A percentile compares a stretch with the other conserved stretches of the same genome.
Evolutionary conservation across 2,329 filamentous ascomycete species (phyloP).

Genomic region (Venturiaceae sp.): DNA sequence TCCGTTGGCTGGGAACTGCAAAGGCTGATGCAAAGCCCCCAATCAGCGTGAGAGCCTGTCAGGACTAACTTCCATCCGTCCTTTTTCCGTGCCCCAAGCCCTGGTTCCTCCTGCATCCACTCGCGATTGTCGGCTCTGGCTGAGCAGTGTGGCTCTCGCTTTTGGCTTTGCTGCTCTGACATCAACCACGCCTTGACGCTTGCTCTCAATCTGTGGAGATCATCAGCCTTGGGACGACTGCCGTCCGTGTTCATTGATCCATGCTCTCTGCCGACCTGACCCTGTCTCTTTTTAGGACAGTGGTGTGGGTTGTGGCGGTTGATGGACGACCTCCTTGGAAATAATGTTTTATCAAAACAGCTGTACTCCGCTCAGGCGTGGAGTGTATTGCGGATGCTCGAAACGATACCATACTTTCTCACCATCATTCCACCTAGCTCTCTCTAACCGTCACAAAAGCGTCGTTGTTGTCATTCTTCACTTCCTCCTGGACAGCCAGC

Average conservation of each 20-base stretch:
- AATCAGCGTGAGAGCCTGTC: neutral
- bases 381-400: constrained; percentile 18
- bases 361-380: constrained; percentile 21
- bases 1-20: neutral
- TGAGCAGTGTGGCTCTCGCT: neutral
- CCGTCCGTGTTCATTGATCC: neutral
- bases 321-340: constrained; percentile 19
- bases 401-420: neutral
- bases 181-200: neutral
- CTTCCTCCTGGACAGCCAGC: neutral
- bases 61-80: neutral
- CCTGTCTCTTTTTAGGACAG: constrained; percentile 19
- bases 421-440: neutral
- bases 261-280: neutral
- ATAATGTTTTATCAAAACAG: constrained; percentile 27
- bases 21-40: neutral
- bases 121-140: neutral
- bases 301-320: no score
- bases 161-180: neutral
- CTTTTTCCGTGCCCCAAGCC: neutral
- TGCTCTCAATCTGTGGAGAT: constrained; percentile 3
- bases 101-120: neutral
- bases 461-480: neutral
- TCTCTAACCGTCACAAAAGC: neutral
- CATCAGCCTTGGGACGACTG: neutral